Conservation (phyloP, 2,329 filamentous ascomycete species). For the Aschersonia sp. region DNA sequence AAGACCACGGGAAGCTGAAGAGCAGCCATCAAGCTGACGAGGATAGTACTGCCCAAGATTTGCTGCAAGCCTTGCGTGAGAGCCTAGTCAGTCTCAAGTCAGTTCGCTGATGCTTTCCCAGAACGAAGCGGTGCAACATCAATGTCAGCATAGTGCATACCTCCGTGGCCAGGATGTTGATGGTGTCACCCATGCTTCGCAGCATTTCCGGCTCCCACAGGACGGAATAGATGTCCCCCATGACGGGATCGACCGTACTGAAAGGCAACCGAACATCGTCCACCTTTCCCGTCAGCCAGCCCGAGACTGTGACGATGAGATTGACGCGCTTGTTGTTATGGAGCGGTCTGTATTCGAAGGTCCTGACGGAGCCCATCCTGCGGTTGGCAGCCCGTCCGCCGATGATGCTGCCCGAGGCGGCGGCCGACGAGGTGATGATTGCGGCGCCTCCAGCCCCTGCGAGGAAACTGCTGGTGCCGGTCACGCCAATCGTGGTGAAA, state of each 20-base stretch:
- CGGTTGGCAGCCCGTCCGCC: conserved; percentile 74
- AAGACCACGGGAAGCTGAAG: conserved; percentile 84
- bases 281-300: conserved; percentile 97
- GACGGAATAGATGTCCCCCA: conserved; percentile 96
- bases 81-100: conserved; percentile 38
- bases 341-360: conserved; percentile 89
- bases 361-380: conserved; percentile 82
- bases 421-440: conserved; percentile 81
- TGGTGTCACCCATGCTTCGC: conserved; percentile 93
- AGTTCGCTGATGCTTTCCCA: neutral
- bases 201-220: conserved; percentile 98
- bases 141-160: conserved; percentile 24
- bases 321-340: conserved; percentile 98
- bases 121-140: too few relatives aligned
- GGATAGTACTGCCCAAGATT: conserved; percentile 77
- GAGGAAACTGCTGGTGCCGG: conserved; percentile 77
- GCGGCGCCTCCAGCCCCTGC: conserved; percentile 87
- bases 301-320: conserved; percentile 84
- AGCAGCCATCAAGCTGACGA: conserved; percentile 82
- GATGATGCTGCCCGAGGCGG: conserved; percentile 75
- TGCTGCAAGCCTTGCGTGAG: conserved; percentile 94
- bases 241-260: conserved; percentile 91
- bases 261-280: conserved; percentile 93
- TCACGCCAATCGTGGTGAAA: conserved; percentile 87
- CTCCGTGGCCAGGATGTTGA: conserved; percentile 96